phyloP scores from a whole-genome alignment of 352 stramenopile genomes.

The Phytophthora megakarya region DNA sequence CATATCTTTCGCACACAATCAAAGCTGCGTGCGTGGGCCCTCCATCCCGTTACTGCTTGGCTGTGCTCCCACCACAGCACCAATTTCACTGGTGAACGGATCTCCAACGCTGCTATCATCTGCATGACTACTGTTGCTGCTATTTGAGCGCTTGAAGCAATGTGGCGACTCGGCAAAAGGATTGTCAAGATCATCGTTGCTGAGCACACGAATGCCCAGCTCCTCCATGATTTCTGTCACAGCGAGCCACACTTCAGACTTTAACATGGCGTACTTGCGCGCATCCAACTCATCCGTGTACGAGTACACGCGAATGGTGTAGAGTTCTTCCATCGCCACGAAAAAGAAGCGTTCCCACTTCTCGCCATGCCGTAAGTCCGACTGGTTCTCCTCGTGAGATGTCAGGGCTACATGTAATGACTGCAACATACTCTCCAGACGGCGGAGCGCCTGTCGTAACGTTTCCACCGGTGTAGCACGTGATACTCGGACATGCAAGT shows the following conservation, averaged over 20 bases:
- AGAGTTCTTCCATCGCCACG: conserved; percentile 88
- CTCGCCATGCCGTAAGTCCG: conserved; percentile 75
- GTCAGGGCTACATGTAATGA: conserved; percentile 85
- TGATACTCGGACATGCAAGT: conserved; percentile 73
- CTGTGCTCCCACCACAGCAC: conserved; percentile 52
- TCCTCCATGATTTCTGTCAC: conserved; percentile 91
- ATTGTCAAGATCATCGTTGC: conserved; percentile 39
- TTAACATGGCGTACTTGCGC: conserved; percentile 89
- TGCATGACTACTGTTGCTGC: conserved; percentile 19
- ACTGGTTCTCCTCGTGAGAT: conserved; percentile 87
- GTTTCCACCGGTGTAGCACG: conserved; percentile 59
- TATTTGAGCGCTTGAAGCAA: conserved; percentile 30
- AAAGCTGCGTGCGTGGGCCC: conserved; percentile 53
- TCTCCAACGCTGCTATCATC: conserved; percentile 38
- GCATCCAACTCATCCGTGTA: conserved; percentile 88
- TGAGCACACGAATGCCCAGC: conserved; percentile 64
- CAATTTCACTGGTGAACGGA: conserved; percentile 68
- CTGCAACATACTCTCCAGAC: conserved; percentile 82
- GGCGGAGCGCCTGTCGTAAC: conserved; percentile 58
- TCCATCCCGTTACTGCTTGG: conserved; percentile 27
- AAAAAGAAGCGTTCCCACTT: conserved; percentile 88
- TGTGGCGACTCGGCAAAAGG: conserved; percentile 48
- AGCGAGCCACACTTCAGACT: conserved; percentile 88
- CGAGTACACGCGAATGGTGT: conserved; percentile 82
- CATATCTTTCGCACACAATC: conserved; percentile 5